These are phyloP conservation scores for Pseudocercospora vitis DNA, from an alignment of 2,329 filamentous ascomycete genomes.

Conservation along the genomic window DNA sequence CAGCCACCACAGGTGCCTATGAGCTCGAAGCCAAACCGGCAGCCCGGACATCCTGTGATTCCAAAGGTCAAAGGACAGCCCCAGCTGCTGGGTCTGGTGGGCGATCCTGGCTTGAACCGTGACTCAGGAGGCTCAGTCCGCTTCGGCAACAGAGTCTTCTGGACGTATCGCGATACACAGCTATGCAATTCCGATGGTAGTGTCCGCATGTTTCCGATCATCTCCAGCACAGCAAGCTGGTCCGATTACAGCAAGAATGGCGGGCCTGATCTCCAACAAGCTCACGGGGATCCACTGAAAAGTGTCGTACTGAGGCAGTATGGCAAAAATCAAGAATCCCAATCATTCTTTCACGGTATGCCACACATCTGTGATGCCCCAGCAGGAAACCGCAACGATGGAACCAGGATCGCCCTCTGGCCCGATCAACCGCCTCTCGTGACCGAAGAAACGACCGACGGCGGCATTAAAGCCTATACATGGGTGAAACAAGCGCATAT, in stretches of 20 bases:
- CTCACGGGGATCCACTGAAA: conserved; percentile 8
- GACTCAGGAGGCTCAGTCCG: conserved; percentile 23
- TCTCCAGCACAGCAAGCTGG: conserved; percentile 24
- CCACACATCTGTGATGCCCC: conserved; percentile 17
- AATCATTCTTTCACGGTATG: conserved; percentile 19
- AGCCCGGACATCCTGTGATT: conserved; percentile 9
- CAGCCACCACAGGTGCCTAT: not conserved
- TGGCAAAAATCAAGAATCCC: conserved; percentile 14
- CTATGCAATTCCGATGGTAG: conserved; percentile 18
- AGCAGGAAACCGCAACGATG: conserved; percentile 19
- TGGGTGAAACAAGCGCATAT: conserved; percentile 22
- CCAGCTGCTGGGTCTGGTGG: conserved; percentile 17
- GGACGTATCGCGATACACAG: conserved; percentile 25
- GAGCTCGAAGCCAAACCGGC: conserved; percentile 8
- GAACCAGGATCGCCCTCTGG: conserved; percentile 21
- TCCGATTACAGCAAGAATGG: conserved; percentile 18
- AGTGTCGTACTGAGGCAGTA: conserved; percentile 18
- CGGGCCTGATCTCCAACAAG: conserved; percentile 17
- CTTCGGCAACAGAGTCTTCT: conserved; percentile 21
- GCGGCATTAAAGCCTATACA: conserved; percentile 21
- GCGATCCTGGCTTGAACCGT: conserved; percentile 20
- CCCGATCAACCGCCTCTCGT: conserved; percentile 22
- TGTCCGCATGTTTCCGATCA: conserved; percentile 23
- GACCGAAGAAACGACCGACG: conserved; percentile 13
- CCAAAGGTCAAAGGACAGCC: conserved; percentile 21